A percentile compares a stretch with the other conserved stretches of the same genome.
These are phyloP conservation scores for Neopestalotiopsis rosae DNA, from an alignment of 2,329 filamentous ascomycete genomes.

Conservation along the genomic window DNA sequence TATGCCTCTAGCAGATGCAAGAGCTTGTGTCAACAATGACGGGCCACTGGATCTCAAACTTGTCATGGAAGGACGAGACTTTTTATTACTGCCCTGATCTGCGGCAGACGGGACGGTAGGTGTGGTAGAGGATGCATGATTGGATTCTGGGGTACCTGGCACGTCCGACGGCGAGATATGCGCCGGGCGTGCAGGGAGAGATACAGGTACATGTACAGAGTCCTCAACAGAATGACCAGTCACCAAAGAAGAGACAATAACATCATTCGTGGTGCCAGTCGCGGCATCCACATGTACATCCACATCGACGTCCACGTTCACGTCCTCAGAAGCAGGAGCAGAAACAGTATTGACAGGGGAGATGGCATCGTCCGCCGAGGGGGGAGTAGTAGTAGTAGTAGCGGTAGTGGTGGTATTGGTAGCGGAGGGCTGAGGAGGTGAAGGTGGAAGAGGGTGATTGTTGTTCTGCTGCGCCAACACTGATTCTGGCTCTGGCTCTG, in stretches of 20 bases:
- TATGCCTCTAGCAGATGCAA: conserved; percentile 64
- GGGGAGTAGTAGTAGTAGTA: not conserved
- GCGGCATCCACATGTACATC: conserved; percentile 20
- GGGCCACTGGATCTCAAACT: conserved; percentile 53
- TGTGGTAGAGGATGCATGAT: conserved; percentile 17
- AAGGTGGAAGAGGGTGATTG: not conserved
- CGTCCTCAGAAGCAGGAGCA: not conserved
- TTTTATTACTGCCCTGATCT: conserved; percentile 50
- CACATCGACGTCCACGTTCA: conserved; percentile 14
- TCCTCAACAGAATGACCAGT: conserved; percentile 30
- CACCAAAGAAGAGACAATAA: conserved; percentile 30
- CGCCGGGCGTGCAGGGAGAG: conserved; percentile 13
- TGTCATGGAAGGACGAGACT: conserved; percentile 47
- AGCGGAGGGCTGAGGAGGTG: too few species aligned
- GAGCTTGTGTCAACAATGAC: conserved; percentile 62
- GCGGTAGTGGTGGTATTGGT: not conserved
- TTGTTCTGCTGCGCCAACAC: not conserved
- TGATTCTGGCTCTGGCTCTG: conserved; percentile 14
- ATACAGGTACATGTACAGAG: conserved; percentile 22
- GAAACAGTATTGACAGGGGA: not conserved
- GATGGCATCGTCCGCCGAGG: not conserved
- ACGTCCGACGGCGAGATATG: conserved; percentile 18
- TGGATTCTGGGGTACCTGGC: conserved; percentile 20
- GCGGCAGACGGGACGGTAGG: conserved; percentile 28
- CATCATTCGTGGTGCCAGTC: conserved; percentile 33